A percentile compares a stretch with the other conserved stretches of the same genome.
These are phyloP conservation scores for Aciculoconidium aculeatum DNA, from an alignment of 805 yeast species.

Conservation along the genomic window DNA sequence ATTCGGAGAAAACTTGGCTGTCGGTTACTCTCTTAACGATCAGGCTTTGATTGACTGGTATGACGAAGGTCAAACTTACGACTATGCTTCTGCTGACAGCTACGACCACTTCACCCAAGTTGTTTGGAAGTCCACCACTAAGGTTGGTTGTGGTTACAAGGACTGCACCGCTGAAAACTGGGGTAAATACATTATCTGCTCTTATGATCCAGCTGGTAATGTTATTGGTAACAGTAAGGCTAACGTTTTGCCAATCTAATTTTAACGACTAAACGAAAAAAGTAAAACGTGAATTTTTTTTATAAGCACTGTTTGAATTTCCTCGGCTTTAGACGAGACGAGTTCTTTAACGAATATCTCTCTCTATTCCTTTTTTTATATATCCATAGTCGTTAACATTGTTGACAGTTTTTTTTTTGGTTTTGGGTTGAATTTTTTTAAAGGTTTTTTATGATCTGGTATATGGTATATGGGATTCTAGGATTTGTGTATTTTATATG, in stretches of 20 bases:
- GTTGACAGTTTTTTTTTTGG: no score
- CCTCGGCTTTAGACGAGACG: no score
- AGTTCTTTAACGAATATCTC: no score
- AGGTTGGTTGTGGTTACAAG: constrained; percentile 69
- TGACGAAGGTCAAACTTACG: constrained; percentile 26
- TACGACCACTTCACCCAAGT: constrained; percentile 72
- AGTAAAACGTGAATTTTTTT: no score
- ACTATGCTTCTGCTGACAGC: constrained; percentile 25
- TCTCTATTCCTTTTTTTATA: no score
- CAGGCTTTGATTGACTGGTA: constrained; percentile 37
- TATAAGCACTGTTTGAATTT: constrained; percentile 5
- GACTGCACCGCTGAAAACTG: constrained; percentile 43
- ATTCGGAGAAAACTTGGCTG: constrained; percentile 35
- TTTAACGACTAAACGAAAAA: constrained; percentile 4
- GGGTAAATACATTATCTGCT: constrained; percentile 65
- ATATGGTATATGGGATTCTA: no score
- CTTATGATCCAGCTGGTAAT: constrained; percentile 74
- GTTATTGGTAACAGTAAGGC: constrained; percentile 34
- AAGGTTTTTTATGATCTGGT: no score
- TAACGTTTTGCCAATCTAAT: constrained; percentile 10
- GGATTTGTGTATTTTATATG: no score
- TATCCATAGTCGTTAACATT: no score
- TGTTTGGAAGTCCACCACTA: constrained; percentile 60
- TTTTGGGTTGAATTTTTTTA: no score
- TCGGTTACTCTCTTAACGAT: constrained; percentile 17